Evolutionary conservation across 2,329 filamentous ascomycete species (phyloP).

Genomic region (Fusarium sp.): DNA sequence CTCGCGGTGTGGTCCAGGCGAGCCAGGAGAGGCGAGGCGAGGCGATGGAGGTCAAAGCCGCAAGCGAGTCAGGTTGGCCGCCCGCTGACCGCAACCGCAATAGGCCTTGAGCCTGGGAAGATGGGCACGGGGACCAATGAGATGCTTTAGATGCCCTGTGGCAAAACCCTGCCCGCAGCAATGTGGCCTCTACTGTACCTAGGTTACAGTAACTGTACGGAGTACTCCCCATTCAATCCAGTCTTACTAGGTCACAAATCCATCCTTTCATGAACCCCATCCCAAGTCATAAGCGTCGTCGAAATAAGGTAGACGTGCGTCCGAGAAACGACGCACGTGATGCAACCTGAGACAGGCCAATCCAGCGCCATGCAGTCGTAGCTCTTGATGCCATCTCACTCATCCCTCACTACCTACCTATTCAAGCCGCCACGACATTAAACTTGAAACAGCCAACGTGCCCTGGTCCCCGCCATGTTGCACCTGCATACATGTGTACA

Average conservation of each 20-base stretch:
- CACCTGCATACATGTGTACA: not conserved
- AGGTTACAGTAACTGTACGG: too few species aligned
- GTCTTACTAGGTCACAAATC: not conserved
- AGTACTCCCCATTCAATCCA: not conserved
- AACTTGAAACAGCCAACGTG: not conserved
- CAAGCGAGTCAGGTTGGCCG: constrained; percentile 34
- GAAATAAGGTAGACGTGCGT: constrained; percentile 7
- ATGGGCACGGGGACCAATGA: constrained; percentile 35
- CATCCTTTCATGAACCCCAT: not conserved
- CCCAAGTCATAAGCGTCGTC: not conserved
- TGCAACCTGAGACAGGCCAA: constrained; percentile 22
- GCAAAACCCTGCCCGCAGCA: constrained; percentile 26
- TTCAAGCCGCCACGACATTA: constrained; percentile 3
- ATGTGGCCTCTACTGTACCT: constrained; percentile 2
- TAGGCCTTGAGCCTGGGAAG: not conserved
- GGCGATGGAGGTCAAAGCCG: constrained; percentile 8
- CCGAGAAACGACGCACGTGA: constrained; percentile 17
- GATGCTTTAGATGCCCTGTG: constrained; percentile 26
- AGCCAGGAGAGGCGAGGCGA: constrained; percentile 24
- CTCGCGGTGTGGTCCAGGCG: constrained; percentile 32
- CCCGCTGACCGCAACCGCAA: not conserved
- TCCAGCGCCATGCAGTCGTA: constrained; percentile 11
- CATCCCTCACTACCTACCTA: not conserved
- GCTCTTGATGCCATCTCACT: not conserved
- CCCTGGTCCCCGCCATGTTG: not conserved